Percentiles rank a stretch among this genome's conserved stretches.
These are phyloP conservation scores for Harrya chromipes DNA, from an alignment of 768 basidiomycete species.

Conservation along the genomic window DNA sequence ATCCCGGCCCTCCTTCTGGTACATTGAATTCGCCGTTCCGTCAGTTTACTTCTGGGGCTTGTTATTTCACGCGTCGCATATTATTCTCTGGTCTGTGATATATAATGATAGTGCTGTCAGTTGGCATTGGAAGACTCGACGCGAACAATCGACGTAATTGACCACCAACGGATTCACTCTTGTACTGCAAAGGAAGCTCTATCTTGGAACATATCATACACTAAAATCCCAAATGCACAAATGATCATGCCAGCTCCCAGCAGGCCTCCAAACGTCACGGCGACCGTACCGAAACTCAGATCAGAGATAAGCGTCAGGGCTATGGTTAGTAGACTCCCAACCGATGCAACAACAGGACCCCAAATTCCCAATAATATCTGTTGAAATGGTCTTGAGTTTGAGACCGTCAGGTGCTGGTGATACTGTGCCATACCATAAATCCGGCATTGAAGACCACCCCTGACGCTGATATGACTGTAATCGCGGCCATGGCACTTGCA, in stretches of 20 bases:
- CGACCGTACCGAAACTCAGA: conserved; percentile 62
- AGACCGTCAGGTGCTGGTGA: background rate
- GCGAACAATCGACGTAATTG: background rate
- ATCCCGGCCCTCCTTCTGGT: conserved; percentile 11
- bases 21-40: conserved; percentile 17
- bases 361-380: conserved; percentile 80
- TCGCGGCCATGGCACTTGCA: conserved; percentile 42
- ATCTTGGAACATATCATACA: conserved; percentile 59
- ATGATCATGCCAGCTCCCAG: conserved; percentile 78
- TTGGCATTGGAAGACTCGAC: conserved; percentile 1
- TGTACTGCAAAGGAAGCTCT: background rate
- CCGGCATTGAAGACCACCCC: conserved; percentile 85
- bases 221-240: conserved; percentile 77
- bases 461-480: conserved; percentile 64
- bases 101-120: conserved; percentile 40
- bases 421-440: conserved; percentile 59
- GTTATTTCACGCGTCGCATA: conserved; percentile 36
- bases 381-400: conserved; percentile 5
- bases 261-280: conserved; percentile 68
- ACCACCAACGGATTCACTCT: background rate
- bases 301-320: conserved; percentile 84
- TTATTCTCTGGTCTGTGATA: conserved; percentile 38
- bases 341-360: conserved; percentile 86
- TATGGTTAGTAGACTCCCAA: conserved; percentile 92
- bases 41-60: conserved; percentile 23